Percentiles rank a stretch among this genome's conserved stretches.
Conservation (phyloP, 169 alveolate genomes). For the Plasmodium falciparum region DNA sequence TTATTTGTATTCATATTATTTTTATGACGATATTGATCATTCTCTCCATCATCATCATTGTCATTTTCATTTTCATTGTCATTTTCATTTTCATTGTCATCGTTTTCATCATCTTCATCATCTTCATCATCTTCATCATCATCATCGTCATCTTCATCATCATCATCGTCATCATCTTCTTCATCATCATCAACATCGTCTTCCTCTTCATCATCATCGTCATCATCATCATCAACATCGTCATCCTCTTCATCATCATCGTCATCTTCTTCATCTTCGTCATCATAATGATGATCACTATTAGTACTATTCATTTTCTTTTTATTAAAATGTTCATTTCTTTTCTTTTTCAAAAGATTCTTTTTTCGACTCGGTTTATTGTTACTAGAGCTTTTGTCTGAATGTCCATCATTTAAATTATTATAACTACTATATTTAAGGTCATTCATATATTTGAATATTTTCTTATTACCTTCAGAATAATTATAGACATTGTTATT, state of each 20-base stretch:
- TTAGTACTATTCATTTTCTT: slow-evolving; percentile 10
- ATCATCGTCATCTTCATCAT: neutral
- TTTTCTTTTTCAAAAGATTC: neutral
- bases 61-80: too few species aligned
- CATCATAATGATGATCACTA: slow-evolving; percentile 4
- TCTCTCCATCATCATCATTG: neutral
- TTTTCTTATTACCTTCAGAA: slow-evolving; percentile 22
- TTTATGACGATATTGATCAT: neutral
- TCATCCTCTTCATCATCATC: slow-evolving; percentile 4
- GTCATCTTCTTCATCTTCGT: neutral
- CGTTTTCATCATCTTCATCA: neutral
- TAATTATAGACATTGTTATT: neutral
- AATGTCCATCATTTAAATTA: slow-evolving; percentile 8
- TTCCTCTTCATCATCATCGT: neutral
- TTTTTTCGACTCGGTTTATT: slow-evolving; percentile 12
- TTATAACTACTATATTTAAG: slow-evolving; percentile 33
- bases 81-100: too few species aligned
- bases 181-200: slow-evolving; percentile 8
- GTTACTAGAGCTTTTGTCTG: slow-evolving; percentile 28
- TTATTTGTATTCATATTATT: slow-evolving; percentile 13
- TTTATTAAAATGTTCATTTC: neutral
- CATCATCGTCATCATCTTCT: slow-evolving; percentile 7
- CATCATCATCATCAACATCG: neutral
- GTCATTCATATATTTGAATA: slow-evolving; percentile 45
- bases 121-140: too few species aligned